Base-by-base conservation (phyloP, 345 rosid genomes). In the Gynandropsis gynandra region DNA sequence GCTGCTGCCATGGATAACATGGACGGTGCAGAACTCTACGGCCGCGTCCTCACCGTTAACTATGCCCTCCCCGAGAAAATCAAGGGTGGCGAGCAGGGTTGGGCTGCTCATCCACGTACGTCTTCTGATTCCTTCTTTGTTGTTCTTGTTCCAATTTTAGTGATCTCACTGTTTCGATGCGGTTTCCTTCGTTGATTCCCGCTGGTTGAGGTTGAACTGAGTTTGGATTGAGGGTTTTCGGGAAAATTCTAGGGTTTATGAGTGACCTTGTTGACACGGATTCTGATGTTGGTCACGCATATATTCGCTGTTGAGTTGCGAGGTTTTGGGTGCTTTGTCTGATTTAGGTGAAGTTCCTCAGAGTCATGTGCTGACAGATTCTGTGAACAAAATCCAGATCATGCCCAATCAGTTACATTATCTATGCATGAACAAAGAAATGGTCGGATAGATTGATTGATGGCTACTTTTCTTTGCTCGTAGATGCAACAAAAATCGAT, bases 21-120 rank as follows among this genome's bases (percentile, higher is more conserved):
- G 98, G 96, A 92, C 50, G 97, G 95, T 21, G 83, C 95, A 5
- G 97, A 92, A 75, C 97, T 92, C 16, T 87, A 85, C 46, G 98
- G 97, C n/a, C 87, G 95, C 4, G 98, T 87, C 45, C 97, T 87
- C 63, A 92, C 98, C 27, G 97, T 92, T 63, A 92, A 92, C 54
- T 92, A 85, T 56, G 98, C 97, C 29, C 84, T 87, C 17, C 97
- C 98, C 1, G 98, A 92, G 83, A 68, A 71, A 24, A 92, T 87
- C 54, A 92, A 92, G 83, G 98, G 98, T 56, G 98, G 98, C 4
- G 97, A 92, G 54, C 96, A 87, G 72, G 97, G 98, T 9, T 92
- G 98, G 98, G 98, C 98, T 5, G 97, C 98, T 6, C 97, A 92
- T 65, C 97, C 98, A n/a, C 81, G 98, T 87, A 78, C 4, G 87